Evolutionary conservation across 352 stramenopile species (phyloP), one percentile per base, ranked within the genome.

Genomic region (Phytophthora palmivora): DNA sequence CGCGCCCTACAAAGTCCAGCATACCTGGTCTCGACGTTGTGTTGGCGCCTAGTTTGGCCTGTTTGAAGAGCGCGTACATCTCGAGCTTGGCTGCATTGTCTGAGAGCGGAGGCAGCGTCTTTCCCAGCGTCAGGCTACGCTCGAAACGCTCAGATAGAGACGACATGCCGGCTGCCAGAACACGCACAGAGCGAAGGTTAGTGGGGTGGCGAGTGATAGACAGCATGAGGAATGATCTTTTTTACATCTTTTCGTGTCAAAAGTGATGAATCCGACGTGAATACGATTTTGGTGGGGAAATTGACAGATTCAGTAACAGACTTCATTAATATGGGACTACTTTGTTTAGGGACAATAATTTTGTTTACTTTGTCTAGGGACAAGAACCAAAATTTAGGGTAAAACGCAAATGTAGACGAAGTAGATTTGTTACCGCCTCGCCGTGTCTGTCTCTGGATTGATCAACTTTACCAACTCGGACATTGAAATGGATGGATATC

Each of bases 11-110:
- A 70, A 92, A 92, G 70, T 95, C 84, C 55, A 95, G 75, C 77
- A 94, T 89, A 15, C 84, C 81, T 0, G 87, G 87, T 39, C 82
- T 79, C n/a, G 64, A 37, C 10, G 82, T 83, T n/a, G 73, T 73
- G 70, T 87, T 89, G 48, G 78, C 73, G 56, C 84, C 87, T 4
- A 59, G 47, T 26, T 87, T 79, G 6, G 83, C 72, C 60, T 95
- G 87, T 52, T 95, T 94, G 71, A 90, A 95, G 14, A 95, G 78
- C 61, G 84, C 79, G 70, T 95, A 95, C 77, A 95, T 87, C 58
- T 89, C 58, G 36, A 95, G 69, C 57, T 95, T 94, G 61, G 78
- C 56, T n/a, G 53, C 47, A 66, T 93, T 93, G 72, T 93, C 84
- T n/a, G 77, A 73, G 14, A 93, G 77, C 55, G 80, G 68, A 18